A percentile compares a stretch with the other conserved stretches of the same genome.
phyloP scores from a whole-genome alignment of 805 yeast genomes.

The Alloascoidea africana region DNA sequence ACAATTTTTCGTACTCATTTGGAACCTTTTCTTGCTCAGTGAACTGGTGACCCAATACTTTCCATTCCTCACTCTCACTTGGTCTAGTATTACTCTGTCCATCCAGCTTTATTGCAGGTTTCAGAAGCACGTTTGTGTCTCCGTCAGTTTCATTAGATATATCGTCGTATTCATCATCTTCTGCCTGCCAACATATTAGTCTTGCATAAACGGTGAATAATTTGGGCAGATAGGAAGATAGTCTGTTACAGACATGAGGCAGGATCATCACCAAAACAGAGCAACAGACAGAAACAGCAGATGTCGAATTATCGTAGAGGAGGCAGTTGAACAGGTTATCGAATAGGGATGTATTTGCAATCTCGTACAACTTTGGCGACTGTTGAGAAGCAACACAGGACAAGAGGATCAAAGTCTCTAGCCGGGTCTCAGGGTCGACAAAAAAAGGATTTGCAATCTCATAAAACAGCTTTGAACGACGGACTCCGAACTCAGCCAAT shows the following conservation, averaged over 20 bases:
- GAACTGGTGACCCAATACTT: conserved; percentile 1
- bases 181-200: conserved; percentile 22
- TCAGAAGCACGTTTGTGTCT: conserved; percentile 5
- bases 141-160: conserved; percentile 4
- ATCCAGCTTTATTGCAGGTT: conserved; percentile 1
- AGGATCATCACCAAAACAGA: conserved; percentile 24
- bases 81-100: conserved; percentile 1
- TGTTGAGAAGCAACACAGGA: conserved; percentile 19
- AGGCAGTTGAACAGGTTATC: conserved; percentile 22
- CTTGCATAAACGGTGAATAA: conserved; percentile 30
- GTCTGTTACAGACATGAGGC: conserved; percentile 28
- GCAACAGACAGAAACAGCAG: conserved; percentile 21
- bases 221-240: conserved; percentile 21
- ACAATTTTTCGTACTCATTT: conserved; percentile 15
- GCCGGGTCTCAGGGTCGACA: conserved; percentile 18
- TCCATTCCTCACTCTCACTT: conserved; percentile 1
- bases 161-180: conserved; percentile 4
- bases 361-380: conserved; percentile 16
- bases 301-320: conserved; percentile 25
- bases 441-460: conserved; percentile 22
- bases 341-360: conserved; percentile 22
- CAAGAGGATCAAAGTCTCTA: conserved; percentile 23
- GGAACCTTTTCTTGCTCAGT: background rate
- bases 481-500: conserved; percentile 27
- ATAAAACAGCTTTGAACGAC: conserved; percentile 22